Percentiles rank a stretch among this genome's conserved stretches.
Conservation (phyloP, 352 stramenopile species). For the Pythium scleroteichum region DNA sequence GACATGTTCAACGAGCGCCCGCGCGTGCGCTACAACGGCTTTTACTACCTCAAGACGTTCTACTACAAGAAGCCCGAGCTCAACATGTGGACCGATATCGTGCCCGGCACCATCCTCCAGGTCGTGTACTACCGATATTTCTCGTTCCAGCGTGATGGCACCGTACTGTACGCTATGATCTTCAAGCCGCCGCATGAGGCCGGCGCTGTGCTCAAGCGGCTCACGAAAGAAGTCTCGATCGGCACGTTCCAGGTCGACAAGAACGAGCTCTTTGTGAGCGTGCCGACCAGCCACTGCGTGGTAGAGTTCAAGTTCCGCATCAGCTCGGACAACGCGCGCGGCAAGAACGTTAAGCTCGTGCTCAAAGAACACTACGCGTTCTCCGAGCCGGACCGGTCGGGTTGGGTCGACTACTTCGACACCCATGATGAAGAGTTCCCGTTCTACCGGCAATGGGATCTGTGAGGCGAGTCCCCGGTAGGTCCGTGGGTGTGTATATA, state of each 20-base stretch:
- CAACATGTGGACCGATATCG: constrained; percentile 79
- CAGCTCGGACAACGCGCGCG: constrained; percentile 32
- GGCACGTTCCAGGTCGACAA: constrained; percentile 68
- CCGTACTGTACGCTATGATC: constrained; percentile 77
- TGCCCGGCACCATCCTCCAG: constrained; percentile 69
- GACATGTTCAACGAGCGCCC: constrained; percentile 70
- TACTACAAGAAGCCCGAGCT: constrained; percentile 88
- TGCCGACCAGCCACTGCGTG: constrained; percentile 65
- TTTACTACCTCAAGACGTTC: constrained; percentile 75
- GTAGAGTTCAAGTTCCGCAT: constrained; percentile 74
- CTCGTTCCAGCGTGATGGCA: constrained; percentile 71
- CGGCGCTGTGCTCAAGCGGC: constrained; percentile 29
- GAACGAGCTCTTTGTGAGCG: constrained; percentile 65
- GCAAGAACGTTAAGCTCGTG: constrained; percentile 62
- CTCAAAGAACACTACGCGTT: constrained; percentile 73
- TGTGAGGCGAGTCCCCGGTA: constrained; percentile 31
- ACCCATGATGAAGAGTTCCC: constrained; percentile 75
- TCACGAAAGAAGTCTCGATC: constrained; percentile 37
- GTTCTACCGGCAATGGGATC: constrained; percentile 69
- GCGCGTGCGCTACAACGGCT: constrained; percentile 77
- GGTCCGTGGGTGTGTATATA: neutral
- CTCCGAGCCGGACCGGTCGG: constrained; percentile 64
- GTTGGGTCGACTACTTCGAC: constrained; percentile 71
- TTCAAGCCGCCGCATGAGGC: constrained; percentile 70
- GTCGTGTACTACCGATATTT: constrained; percentile 87